These are phyloP conservation scores for Blastomyces emzantsi DNA, from an alignment of 2,329 filamentous ascomycete genomes.

Conservation along the genomic window DNA sequence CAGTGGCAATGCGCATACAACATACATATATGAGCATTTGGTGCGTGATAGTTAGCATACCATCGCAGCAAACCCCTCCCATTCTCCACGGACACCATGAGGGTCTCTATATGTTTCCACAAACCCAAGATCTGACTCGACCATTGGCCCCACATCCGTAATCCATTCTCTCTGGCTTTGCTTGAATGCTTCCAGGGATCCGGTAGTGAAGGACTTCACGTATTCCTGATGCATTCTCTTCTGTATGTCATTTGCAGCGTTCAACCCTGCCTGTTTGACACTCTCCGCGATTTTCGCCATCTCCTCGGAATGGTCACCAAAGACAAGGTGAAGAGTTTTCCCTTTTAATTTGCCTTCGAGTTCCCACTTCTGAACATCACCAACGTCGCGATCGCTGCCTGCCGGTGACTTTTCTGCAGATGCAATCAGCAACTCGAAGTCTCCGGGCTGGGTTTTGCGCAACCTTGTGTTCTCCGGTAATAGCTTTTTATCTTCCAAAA, in stretches of 20 bases:
- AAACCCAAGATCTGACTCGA: slow-evolving; percentile 75
- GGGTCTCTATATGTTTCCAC: slow-evolving; percentile 82
- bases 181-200: slow-evolving; percentile 69
- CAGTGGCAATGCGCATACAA: slow-evolving; percentile 22
- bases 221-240: slow-evolving; percentile 66
- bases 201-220: slow-evolving; percentile 62
- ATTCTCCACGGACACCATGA: slow-evolving; percentile 70
- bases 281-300: slow-evolving; percentile 59
- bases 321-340: slow-evolving; percentile 61
- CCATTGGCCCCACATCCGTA: slow-evolving; percentile 67
- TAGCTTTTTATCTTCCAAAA: slow-evolving; percentile 62
- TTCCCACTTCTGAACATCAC: slow-evolving; percentile 53
- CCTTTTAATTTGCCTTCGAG: slow-evolving; percentile 54
- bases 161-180: slow-evolving; percentile 76
- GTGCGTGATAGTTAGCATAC: slow-evolving; percentile 21
- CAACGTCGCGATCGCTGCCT: slow-evolving; percentile 56
- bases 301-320: slow-evolving; percentile 64
- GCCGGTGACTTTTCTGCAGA: slow-evolving; percentile 56
- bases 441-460: slow-evolving; percentile 54
- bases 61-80: slow-evolving; percentile 72
- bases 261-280: slow-evolving; percentile 58
- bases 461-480: slow-evolving; percentile 68
- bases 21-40: background rate
- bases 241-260: slow-evolving; percentile 65
- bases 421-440: slow-evolving; percentile 66